A percentile compares a stretch with the other conserved stretches of the same genome.
These are phyloP conservation scores for Cyclocybe cylindracea DNA, from an alignment of 768 basidiomycete genomes.

Conservation along the genomic window DNA sequence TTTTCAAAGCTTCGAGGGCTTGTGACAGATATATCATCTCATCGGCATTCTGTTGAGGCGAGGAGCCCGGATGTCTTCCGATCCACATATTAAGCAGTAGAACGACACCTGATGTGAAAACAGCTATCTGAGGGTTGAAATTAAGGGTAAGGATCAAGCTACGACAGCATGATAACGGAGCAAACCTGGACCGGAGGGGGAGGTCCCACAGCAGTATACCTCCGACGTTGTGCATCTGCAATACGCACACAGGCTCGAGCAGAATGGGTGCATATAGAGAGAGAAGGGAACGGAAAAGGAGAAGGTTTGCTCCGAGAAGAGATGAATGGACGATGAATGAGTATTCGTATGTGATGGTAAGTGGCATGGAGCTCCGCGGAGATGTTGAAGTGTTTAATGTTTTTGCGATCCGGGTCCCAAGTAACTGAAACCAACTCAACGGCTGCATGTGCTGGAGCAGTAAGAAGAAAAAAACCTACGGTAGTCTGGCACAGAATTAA, in stretches of 20 bases:
- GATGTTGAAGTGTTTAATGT: constrained; percentile 53
- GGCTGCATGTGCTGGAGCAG: background rate
- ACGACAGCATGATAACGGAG: background rate
- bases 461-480: constrained; percentile 34
- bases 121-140: constrained; percentile 29
- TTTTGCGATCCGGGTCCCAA: constrained; percentile 53
- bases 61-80: constrained; percentile 49
- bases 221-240: constrained; percentile 54
- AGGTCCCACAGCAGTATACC: constrained; percentile 20
- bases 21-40: constrained; percentile 61
- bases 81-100: constrained; percentile 71
- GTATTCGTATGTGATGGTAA: constrained; percentile 66
- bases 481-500: constrained; percentile 63
- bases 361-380: constrained; percentile 54
- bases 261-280: constrained; percentile 78
- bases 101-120: constrained; percentile 53
- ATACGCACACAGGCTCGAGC: constrained; percentile 84
- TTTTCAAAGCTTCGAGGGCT: constrained; percentile 55
- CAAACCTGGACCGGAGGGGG: constrained; percentile 38
- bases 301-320: constrained; percentile 54
- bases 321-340: constrained; percentile 80
- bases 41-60: constrained; percentile 50
- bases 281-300: constrained; percentile 57
- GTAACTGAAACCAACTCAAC: constrained; percentile 34
- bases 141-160: background rate